phyloP scores from a whole-genome alignment of 2,329 filamentous ascomycete species.

The Alternaria longipes region DNA sequence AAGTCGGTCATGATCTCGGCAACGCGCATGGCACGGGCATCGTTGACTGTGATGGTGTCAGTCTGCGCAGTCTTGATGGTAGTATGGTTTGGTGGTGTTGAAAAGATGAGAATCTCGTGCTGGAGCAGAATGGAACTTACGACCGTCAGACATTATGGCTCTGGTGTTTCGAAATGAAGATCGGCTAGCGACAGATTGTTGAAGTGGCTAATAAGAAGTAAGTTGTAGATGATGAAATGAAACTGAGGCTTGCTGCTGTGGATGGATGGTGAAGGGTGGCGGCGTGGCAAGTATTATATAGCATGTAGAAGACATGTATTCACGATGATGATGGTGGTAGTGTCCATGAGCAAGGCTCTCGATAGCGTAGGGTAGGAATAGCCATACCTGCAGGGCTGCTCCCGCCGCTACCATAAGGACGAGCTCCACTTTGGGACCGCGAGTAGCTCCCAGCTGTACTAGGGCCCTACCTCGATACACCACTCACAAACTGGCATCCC shows the following conservation, averaged over 20 bases:
- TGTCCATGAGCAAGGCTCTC: constrained; percentile 40
- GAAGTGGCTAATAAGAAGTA: constrained; percentile 13
- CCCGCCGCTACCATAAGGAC: constrained; percentile 49
- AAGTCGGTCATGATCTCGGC: constrained; percentile 72
- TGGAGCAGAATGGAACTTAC: constrained; percentile 53
- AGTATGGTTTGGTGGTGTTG: not conserved
- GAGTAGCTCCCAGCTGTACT: constrained; percentile 50
- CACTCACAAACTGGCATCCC: constrained; percentile 47
- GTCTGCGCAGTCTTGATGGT: not conserved
- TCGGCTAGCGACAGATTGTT: constrained; percentile 27
- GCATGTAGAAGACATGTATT: constrained; percentile 35
- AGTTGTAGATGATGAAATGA: constrained; percentile 13
- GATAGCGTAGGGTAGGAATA: constrained; percentile 25
- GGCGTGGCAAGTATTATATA: constrained; percentile 51
- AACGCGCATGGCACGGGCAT: constrained; percentile 69
- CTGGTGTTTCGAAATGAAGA: constrained; percentile 10
- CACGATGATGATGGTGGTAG: constrained; percentile 22
- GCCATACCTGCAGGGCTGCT: constrained; percentile 43
- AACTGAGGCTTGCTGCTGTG: constrained; percentile 32
- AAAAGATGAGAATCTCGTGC: not conserved
- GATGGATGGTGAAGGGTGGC: constrained; percentile 29
- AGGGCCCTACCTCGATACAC: constrained; percentile 29
- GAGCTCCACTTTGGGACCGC: constrained; percentile 49
- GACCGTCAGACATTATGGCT: constrained; percentile 64
- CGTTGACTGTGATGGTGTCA: constrained; percentile 62